A percentile compares a stretch with the other conserved stretches of the same genome.
Conservation (phyloP, 2,329 filamentous ascomycete genomes). For the Aureobasidium lini region DNA sequence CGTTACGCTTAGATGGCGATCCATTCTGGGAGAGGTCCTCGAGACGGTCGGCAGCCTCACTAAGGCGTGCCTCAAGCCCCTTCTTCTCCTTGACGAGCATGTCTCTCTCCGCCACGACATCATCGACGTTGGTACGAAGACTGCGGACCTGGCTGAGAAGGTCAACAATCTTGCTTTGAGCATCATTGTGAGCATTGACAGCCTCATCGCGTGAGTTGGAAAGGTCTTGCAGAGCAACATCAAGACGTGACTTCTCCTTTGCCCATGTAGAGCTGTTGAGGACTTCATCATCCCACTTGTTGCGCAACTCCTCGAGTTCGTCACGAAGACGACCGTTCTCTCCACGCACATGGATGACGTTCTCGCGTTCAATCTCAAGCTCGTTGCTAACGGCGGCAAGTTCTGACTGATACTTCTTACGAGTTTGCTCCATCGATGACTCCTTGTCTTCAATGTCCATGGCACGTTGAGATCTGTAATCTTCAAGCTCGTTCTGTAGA, state of each 20-base stretch:
- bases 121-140: conserved; percentile 77
- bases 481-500: conserved; percentile 92
- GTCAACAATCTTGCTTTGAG: conserved; percentile 85
- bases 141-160: conserved; percentile 82
- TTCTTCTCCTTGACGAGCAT: conserved; percentile 82
- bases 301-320: conserved; percentile 87
- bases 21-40: conserved; percentile 74
- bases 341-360: conserved; percentile 72
- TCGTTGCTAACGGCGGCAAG: conserved; percentile 85
- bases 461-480: conserved; percentile 89
- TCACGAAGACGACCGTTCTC: conserved; percentile 87
- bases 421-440: conserved; percentile 88
- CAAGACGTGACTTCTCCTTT: conserved; percentile 90
- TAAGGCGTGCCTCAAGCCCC: conserved; percentile 72
- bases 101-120: conserved; percentile 78
- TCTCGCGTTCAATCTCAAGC: conserved; percentile 86
- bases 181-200: conserved; percentile 85
- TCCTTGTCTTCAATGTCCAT: conserved; percentile 98
- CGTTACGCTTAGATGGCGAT: conserved; percentile 80
- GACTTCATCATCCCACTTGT: conserved; percentile 97
- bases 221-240: conserved; percentile 81
- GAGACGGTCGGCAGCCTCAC: conserved; percentile 79
- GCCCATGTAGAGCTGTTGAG: conserved; percentile 97
- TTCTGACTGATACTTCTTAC: conserved; percentile 94
- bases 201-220: conserved; percentile 90